These are phyloP conservation scores for Fusarium floridanum DNA, from an alignment of 2,329 filamentous ascomycete species.

Conservation along the genomic window DNA sequence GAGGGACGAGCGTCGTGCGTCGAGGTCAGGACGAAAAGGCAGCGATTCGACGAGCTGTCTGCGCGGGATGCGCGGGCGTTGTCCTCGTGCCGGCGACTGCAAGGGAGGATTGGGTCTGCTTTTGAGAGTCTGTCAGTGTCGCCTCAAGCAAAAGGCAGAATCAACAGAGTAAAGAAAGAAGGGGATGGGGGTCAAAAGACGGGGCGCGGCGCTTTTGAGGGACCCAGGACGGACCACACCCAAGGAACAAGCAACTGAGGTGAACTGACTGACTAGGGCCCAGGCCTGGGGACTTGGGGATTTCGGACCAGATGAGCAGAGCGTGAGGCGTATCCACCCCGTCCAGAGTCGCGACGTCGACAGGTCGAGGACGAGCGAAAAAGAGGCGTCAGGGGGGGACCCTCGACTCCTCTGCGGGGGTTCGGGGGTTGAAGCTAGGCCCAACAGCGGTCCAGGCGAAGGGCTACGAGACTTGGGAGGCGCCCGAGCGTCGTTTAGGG, in stretches of 20 bases:
- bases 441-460: slow-evolving; percentile 45
- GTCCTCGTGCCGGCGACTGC: slow-evolving; percentile 33
- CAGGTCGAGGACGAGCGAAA: slow-evolving; percentile 34
- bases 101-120: slow-evolving; percentile 40
- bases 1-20: slow-evolving; percentile 43
- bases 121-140: slow-evolving; percentile 6
- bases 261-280: slow-evolving; percentile 31
- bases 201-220: slow-evolving; percentile 45
- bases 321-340: slow-evolving; percentile 32
- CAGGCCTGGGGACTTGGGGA: slow-evolving; percentile 4
- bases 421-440: slow-evolving; percentile 45
- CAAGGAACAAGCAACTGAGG: slow-evolving; percentile 30
- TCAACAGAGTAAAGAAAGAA: slow-evolving; percentile 37
- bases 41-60: slow-evolving; percentile 30
- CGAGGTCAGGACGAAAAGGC: slow-evolving; percentile 41
- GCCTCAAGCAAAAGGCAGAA: slow-evolving; percentile 25
- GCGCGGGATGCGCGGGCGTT: slow-evolving; percentile 32
- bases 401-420: slow-evolving; percentile 46
- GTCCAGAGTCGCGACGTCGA: slow-evolving; percentile 29
- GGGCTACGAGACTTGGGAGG: slow-evolving; percentile 33
- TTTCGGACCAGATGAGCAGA: slow-evolving; percentile 41
- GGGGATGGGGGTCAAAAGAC: slow-evolving; percentile 39
- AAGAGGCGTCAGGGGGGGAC: slow-evolving; percentile 47
- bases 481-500: slow-evolving; percentile 47
- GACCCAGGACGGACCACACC: slow-evolving; percentile 21